Evolutionary conservation across 148 eudicot genomes (phyloP).

Genomic region (Tetragonia tetragonoides): DNA sequence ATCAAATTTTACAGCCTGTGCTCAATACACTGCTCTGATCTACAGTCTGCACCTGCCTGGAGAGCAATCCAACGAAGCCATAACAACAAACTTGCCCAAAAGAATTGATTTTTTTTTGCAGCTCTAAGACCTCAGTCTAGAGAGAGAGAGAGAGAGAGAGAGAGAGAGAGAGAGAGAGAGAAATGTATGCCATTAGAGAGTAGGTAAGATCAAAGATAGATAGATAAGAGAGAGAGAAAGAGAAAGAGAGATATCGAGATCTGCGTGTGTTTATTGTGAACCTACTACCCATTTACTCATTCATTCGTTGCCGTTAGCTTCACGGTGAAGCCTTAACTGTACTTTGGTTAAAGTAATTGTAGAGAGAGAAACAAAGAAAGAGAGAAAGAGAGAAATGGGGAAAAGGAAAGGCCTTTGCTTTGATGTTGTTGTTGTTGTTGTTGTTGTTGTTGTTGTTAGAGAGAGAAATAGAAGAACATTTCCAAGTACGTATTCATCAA

Average conservation of each 20-base stretch:
- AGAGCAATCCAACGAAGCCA: no score
- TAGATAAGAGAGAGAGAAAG: not conserved
- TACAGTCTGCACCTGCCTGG: no score
- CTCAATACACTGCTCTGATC: no score
- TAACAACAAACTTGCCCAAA: no score
- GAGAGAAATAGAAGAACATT: not conserved
- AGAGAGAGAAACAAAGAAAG: not conserved
- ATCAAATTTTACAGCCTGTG: no score
- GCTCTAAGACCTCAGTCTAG: no score
- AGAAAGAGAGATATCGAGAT: slow-evolving; percentile 27
- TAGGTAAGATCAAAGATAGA: not conserved
- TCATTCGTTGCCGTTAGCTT: slow-evolving; percentile 30
- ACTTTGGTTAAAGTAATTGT: slow-evolving; percentile 6
- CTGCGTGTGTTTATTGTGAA: slow-evolving; percentile 13
- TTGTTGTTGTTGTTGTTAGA: not conserved
- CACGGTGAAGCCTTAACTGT: slow-evolving; percentile 24
- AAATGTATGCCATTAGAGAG: not conserved
- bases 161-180: not conserved
- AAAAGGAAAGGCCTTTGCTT: slow-evolving; percentile 9
- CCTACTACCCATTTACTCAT: not conserved
- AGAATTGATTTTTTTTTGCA: no score
- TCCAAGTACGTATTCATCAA: slow-evolving; percentile 24
- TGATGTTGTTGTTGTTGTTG: not conserved
- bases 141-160: not conserved
- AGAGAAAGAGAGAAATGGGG: not conserved